Conservation (phyloP, 2,329 filamentous ascomycete species). For the Penicillium hordei region DNA sequence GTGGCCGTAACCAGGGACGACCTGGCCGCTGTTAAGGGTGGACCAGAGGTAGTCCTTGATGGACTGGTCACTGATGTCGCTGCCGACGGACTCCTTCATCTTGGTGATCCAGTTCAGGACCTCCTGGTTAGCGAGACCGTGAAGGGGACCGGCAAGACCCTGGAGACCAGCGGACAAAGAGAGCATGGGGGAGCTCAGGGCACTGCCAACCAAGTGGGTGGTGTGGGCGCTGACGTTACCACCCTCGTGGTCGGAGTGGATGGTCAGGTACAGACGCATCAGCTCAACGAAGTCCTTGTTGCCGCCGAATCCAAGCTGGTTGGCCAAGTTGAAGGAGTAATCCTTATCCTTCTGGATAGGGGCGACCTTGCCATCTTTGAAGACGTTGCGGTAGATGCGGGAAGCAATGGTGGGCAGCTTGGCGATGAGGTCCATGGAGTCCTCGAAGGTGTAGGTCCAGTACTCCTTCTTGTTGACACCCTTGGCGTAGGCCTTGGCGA, state of each 20-base stretch:
- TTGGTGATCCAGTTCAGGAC: constrained; percentile 98
- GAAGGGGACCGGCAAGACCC: constrained; percentile 95
- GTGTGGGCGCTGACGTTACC: constrained; percentile 98
- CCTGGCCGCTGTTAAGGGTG: constrained; percentile 90
- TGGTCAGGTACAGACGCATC: constrained; percentile 98
- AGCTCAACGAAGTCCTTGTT: constrained; percentile 98
- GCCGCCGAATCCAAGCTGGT: constrained; percentile 94
- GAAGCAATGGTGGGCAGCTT: constrained; percentile 98
- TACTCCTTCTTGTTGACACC: constrained; percentile 99
- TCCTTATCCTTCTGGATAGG: constrained; percentile 98
- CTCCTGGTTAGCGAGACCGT: constrained; percentile 99
- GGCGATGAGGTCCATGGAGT: constrained; percentile 99
- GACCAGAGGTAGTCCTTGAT: constrained; percentile 99
- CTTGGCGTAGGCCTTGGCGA: constrained; percentile 98
- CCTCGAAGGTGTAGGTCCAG: constrained; percentile 99
- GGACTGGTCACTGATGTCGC: constrained; percentile 91
- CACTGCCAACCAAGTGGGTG: constrained; percentile 94
- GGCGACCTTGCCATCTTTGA: constrained; percentile 99
- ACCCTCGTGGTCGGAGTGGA: constrained; percentile 99
- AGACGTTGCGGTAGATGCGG: constrained; percentile 99
- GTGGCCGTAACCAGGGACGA: constrained; percentile 97
- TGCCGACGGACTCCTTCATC: constrained; percentile 95
- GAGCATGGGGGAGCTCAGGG: constrained; percentile 95
- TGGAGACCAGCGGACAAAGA: constrained; percentile 95
- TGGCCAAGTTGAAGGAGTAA: constrained; percentile 98